These are phyloP conservation scores for Pleurotus djamor DNA, from an alignment of 768 basidiomycete species.

Conservation along the genomic window DNA sequence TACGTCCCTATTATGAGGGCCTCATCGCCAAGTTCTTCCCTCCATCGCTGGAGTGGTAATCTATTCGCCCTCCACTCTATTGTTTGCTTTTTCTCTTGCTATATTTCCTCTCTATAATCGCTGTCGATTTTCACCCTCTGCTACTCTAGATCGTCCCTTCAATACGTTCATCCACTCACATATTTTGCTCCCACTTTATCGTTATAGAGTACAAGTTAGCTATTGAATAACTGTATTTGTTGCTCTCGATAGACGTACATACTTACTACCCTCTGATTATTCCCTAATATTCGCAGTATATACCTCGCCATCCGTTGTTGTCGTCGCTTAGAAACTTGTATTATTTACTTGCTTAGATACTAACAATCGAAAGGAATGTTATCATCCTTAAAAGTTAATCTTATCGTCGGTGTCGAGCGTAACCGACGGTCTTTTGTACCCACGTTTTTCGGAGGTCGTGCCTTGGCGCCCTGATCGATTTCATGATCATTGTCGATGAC, in stretches of 20 bases:
- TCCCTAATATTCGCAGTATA: not conserved
- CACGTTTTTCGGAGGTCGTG: not conserved
- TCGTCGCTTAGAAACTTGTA: not conserved
- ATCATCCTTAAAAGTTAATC: not conserved
- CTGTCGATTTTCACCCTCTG: slow-evolving; percentile 3
- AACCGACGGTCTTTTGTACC: not conserved
- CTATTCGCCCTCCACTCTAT: not conserved
- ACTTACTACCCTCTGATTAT: not conserved
- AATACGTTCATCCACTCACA: not conserved
- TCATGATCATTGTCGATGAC: not conserved
- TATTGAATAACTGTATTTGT: slow-evolving; percentile 4
- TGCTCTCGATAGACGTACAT: not conserved
- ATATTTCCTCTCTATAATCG: not conserved
- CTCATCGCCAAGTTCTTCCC: slow-evolving; percentile 90
- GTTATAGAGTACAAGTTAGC: slow-evolving; percentile 1
- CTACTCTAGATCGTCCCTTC: not conserved
- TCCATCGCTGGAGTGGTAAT: slow-evolving; percentile 74
- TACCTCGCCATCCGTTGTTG: not conserved
- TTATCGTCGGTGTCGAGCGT: not conserved
- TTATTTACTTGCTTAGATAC: not conserved
- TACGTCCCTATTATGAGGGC: slow-evolving; percentile 81
- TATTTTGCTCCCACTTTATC: not conserved
- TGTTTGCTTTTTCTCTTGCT: not conserved
- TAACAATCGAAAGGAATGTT: no score
- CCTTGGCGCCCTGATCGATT: not conserved